Conservation (phyloP, 768 basidiomycete species). For the Termitomyces sp. region DNA sequence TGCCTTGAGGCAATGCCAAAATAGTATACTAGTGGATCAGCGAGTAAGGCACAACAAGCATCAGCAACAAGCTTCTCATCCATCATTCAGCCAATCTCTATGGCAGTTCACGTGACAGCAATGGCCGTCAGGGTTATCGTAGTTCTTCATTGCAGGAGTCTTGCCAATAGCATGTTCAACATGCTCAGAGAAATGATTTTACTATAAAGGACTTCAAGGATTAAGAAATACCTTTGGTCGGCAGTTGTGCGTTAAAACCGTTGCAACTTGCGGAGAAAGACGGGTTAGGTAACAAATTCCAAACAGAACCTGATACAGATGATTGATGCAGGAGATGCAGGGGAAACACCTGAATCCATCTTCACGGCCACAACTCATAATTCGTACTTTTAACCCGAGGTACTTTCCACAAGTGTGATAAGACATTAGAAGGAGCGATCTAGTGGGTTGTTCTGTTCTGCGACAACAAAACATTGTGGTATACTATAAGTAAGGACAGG, state of each 20-base stretch:
- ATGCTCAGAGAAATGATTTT: neutral
- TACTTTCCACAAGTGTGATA: conserved; percentile 1
- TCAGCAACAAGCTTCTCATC: neutral
- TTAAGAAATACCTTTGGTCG: neutral
- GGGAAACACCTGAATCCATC: neutral
- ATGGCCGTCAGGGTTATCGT: neutral
- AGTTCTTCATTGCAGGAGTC: neutral
- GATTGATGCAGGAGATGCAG: neutral
- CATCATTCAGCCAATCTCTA: neutral
- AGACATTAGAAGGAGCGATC: conserved; percentile 19
- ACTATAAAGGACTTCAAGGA: neutral
- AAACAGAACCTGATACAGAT: neutral
- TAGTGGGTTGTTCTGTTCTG: conserved; percentile 20
- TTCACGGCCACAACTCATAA: neutral
- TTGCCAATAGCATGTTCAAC: neutral
- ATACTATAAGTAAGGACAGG: conserved; percentile 21
- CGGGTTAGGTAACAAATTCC: neutral
- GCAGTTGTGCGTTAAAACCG: neutral
- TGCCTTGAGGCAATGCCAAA: neutral
- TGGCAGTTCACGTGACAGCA: neutral
- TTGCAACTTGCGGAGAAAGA: neutral
- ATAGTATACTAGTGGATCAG: neutral
- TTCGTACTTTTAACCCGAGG: neutral
- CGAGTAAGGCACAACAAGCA: neutral
- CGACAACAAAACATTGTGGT: conserved; percentile 20